These are phyloP conservation scores for Porphyridium purpureum DNA, from an alignment of 23 red algal genomes.

Conservation along the genomic window DNA sequence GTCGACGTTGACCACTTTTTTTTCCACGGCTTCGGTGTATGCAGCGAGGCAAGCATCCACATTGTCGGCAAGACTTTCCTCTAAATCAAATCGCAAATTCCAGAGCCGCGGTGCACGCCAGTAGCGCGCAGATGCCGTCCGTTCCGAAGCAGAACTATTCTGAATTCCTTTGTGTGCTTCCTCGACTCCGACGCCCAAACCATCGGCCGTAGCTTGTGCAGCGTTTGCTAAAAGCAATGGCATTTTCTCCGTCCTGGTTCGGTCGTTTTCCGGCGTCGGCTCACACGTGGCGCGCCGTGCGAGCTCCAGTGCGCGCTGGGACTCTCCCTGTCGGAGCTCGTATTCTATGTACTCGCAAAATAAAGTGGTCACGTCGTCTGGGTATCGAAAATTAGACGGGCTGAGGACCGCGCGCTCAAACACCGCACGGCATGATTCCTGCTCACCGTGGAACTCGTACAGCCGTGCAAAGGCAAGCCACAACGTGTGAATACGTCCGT, in stretches of 20 bases:
- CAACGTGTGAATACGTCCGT: constrained; percentile 44
- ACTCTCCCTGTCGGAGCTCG: constrained; percentile 24
- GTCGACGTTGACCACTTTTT: too few species aligned
- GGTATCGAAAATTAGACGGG: constrained; percentile 22
- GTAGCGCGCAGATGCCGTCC: too few species aligned
- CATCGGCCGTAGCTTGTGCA: constrained; percentile 17
- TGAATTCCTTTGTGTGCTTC: too few species aligned
- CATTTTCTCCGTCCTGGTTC: constrained; percentile 10
- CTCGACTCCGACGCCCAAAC: too few species aligned
- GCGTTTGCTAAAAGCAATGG: constrained; percentile 2
- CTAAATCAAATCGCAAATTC: too few species aligned
- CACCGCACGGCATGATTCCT: constrained; percentile 42
- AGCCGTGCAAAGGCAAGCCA: constrained; percentile 74
- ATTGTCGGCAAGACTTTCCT: too few species aligned
- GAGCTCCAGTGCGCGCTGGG: constrained; percentile 10
- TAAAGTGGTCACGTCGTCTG: constrained; percentile 60
- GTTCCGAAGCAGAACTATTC: too few species aligned
- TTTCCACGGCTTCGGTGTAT: too few species aligned
- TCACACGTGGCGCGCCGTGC: constrained; percentile 20
- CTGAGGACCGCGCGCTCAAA: constrained; percentile 35
- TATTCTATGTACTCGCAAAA: constrained; percentile 59
- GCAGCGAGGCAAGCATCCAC: too few species aligned
- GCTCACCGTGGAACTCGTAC: constrained; percentile 37
- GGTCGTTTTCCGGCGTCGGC: constrained; percentile 7
- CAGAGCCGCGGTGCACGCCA: too few species aligned